Evolutionary conservation across 805 yeast species (phyloP), one percentile per base, ranked within the genome.

Genomic region (Sporopachydermia lactativora): DNA sequence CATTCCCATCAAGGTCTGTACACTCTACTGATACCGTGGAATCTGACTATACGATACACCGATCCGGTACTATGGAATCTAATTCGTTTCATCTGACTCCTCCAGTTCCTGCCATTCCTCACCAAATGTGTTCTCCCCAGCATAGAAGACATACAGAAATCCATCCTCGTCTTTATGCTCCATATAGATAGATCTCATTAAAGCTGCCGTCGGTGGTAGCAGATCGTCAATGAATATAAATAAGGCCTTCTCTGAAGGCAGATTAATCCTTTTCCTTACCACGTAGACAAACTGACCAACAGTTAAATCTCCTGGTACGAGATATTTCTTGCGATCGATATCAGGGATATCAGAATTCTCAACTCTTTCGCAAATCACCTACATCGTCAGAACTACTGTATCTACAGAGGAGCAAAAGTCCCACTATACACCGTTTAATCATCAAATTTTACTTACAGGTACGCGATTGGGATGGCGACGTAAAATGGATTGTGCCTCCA

Each of bases 111-210:
- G n/a, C n/a, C 31, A 24, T 8, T 8, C 38, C 18, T 61, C 62
- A 43, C 98, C 98, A 66, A 92, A 92, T 4, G 98, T 92, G 64
- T 92, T 92, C 63, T 92, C 98, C 39, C 98, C 97, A 4, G 96
- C 83, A 65, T 89, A 89, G 47, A 94, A 75, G 48, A 92, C 89
- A 63, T 92, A 92, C 55, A 92, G 74, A 62, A 92, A 92, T 31
- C 98, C 98, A 59, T 92, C 98, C 56, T 89, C 89, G 58, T 92
- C 98, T 65, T 86, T 86, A 63, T 92, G 95, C 61, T 92, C 96
- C 54, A 88, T 94, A 57, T 92, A 92, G 48, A 92, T 81, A 17
- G 92, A 73, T 52, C 94, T 81, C 92, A 92, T 85, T 50, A 92
- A 72, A 14, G 97, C 95, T 15, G 97, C 96, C 2, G 98, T 92